Evolutionary conservation across 768 basidiomycete species (phyloP), one percentile per base, ranked within the genome.

Genomic region (Russula virescens): DNA sequence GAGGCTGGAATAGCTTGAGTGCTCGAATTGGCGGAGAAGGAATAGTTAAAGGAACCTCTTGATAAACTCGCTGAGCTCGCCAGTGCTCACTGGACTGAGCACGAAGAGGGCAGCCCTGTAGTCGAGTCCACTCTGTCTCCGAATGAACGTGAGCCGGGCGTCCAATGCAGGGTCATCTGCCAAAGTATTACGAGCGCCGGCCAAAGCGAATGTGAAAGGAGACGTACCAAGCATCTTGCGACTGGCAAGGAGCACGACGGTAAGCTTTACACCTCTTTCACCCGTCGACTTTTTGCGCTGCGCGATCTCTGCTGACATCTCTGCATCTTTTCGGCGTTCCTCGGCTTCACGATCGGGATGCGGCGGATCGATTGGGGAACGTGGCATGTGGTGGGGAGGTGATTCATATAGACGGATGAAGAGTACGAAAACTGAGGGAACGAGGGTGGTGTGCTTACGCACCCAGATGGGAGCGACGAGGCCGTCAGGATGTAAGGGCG

Each of bases 381-480:
- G 74, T 1, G 80, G 71, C 7, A 76, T 70, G n/a, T 74, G 68
- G 31, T 64, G 58, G 13, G 73, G 73, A 0, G 81, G 80, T 23
- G 76, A 76, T 72, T 98, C 95, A 70, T 79, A 94, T 63, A 98
- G 78, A 59, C 91, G 84, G 59, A 91, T 75, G 72, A 98, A 97
- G 63, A 97, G 79, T 10, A 98, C 90, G 73, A 98, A 96, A 0
- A 98, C 95, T 25, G 91, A 88, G 0, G 97, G 97, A 0, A 98
- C 75, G 35, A 97, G 85, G 1, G 91, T 85, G 0, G 91, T 91
- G 70, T 99, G 97, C 74, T 98, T 99, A 48, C 94, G 82, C 38
- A 98, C 86, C 97, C 97, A 99, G 71, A 98, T 93, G 1, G 97
- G 97, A 3, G 97, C 94, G 57, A 99, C 93, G 58, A 99, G 76